Conservation (phyloP, 176 grass and related monocot species). For the Stipa capillata region DNA sequence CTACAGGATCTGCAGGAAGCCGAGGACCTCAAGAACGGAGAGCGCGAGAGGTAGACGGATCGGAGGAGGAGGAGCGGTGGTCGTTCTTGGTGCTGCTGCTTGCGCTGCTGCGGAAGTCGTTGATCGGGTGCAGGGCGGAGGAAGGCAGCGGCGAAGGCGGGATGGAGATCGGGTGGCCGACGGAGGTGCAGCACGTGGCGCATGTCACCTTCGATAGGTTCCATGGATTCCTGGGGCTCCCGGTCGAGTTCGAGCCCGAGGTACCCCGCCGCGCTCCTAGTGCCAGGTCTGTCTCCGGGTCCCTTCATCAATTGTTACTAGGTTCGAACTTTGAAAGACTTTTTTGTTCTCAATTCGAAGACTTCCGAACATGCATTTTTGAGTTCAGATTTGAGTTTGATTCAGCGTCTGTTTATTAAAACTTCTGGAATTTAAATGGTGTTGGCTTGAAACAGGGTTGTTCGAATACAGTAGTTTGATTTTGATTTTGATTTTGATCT, state of each 20-base stretch:
- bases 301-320: background rate
- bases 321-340: background rate
- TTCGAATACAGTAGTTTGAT: background rate
- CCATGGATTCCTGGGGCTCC: conserved; percentile 81
- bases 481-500: background rate
- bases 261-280: conserved; percentile 63
- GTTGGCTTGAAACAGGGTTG: background rate
- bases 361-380: background rate
- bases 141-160: conserved; percentile 11
- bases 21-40: background rate
- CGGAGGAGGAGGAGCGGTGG: conserved; percentile 36
- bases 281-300: conserved; percentile 42
- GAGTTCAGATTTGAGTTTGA: background rate
- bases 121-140: conserved; percentile 65
- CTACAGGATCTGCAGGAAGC: conserved; percentile 25
- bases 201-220: conserved; percentile 91
- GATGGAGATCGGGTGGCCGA: conserved; percentile 93
- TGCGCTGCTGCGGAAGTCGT: conserved; percentile 56
- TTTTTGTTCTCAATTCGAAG: background rate
- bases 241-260: conserved; percentile 82
- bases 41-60: conserved; percentile 8
- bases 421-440: background rate
- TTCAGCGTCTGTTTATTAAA: background rate
- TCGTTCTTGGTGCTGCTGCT: conserved; percentile 72
- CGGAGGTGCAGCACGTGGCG: conserved; percentile 72